Evolutionary conservation across 768 basidiomycete species (phyloP).

Genomic region (Hygrophorus pudorinus): DNA sequence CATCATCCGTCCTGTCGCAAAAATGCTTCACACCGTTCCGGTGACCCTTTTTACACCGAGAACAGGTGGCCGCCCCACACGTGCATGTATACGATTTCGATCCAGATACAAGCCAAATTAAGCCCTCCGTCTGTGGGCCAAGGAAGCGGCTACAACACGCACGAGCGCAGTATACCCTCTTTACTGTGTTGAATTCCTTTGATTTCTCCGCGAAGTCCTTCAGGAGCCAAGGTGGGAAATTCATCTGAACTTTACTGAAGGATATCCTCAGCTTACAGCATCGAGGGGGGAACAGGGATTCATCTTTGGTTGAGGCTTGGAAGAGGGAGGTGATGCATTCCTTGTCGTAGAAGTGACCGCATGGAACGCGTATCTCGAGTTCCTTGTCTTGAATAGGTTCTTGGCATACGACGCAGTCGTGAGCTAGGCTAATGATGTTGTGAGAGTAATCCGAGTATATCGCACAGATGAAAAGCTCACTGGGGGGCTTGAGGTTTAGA

Average conservation of each 20-base stretch:
- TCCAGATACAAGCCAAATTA: constrained; percentile 21
- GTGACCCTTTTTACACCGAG: constrained; percentile 22
- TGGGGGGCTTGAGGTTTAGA: not conserved
- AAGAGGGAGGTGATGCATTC: constrained; percentile 25
- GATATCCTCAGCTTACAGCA: constrained; percentile 26
- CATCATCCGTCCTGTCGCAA: not conserved
- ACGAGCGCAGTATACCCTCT: constrained; percentile 41
- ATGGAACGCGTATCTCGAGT: constrained; percentile 24
- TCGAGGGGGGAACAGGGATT: constrained; percentile 29
- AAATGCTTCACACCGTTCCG: not conserved
- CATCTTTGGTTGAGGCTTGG: constrained; percentile 26
- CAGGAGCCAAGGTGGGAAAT: constrained; percentile 14
- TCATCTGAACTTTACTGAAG: constrained; percentile 11
- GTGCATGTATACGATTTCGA: constrained; percentile 28
- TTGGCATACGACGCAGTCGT: constrained; percentile 6
- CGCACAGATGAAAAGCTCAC: not conserved
- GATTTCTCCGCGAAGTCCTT: constrained; percentile 30
- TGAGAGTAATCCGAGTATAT: too few species aligned
- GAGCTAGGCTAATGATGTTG: not conserved
- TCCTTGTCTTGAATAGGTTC: constrained; percentile 2
- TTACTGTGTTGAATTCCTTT: constrained; percentile 32
- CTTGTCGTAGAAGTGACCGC: constrained; percentile 27
- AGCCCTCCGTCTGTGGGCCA: constrained; percentile 23
- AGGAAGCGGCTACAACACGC: constrained; percentile 45
- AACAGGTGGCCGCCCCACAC: constrained; percentile 38